Base-by-base conservation (phyloP, 331 rosid species). In the Malus hybrid region DNA sequence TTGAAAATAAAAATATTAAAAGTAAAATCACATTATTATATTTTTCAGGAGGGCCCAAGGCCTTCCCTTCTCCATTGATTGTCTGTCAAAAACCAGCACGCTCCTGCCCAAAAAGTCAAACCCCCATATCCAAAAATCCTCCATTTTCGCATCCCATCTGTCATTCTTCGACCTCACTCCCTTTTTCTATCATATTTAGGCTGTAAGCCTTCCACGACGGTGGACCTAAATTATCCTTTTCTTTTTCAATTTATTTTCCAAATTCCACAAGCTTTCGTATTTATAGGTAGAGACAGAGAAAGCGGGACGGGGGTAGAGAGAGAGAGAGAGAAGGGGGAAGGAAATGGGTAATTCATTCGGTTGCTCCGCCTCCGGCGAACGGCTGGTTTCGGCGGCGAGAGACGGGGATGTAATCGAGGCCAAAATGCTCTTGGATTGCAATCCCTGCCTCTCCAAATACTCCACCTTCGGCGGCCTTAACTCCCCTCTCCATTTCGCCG, bases 371-470 rank as follows among this genome's bases (percentile, higher is more conserved):
- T 92, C 97, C 76, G 99, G 99, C 22, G 99, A 95, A 85, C 81
- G 99, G 70, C 73, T 95, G 74, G 97, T 95, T 19, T 95, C 99
- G 83, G 99, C 99, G 46, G 99, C 97, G 31, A 90, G 97, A 78
- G 99, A 95, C 77, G 99, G 97, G 19, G 99, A 95, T 79, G 82
- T 95, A 79, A 87, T 92, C n/a, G 99, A 95, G 80, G 97, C 97
- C 4, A 92, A 89, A 86, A 95, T 95, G 99, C 90, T 95, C 5
- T 60, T 95, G 65, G 90, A 90, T 82, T 92, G 87, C 80, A 95
- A 87, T 28, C 97, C 99, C 1, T 92, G 81, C 86, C 93, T 95
- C 24, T 96, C 99, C 42, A 95, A 95, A 82, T 95, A 95, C 87
- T 94, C 99, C 5, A 95, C 99, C 36, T 92, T 92, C 42, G 99